Evolutionary conservation across 2,329 filamentous ascomycete species (phyloP), one percentile per base, ranked within the genome.

Genomic region (Didymella segeticola): DNA sequence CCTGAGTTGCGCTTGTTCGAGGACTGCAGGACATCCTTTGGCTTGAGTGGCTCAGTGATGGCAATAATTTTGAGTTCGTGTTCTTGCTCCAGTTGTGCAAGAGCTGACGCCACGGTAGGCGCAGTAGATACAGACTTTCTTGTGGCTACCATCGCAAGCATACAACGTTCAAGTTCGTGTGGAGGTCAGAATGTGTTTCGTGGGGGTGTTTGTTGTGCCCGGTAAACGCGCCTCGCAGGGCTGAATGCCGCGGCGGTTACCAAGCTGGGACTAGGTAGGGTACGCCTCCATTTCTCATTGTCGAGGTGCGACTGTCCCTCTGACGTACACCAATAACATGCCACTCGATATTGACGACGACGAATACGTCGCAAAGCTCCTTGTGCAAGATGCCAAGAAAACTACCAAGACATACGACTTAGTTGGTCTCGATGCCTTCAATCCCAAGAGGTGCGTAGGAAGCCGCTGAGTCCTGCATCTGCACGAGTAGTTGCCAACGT

Each of bases 301-400:
- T 57, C 45, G 36, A 30, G 46, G 17, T 48, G 37, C n/a, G 30
- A 42, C 42, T 30, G 37, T 39, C 36, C 33, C 17, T 29, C 43
- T n/a, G 30, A 33, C 15, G 10, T n/a, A 31, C 47, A 52, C 11
- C 23, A 36, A 30, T 29, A 53, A 23, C 30, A 72, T 73, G 69
- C 47, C 65, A 3, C 48, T 30, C n/a, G 47, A 60, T 27, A 26
- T 69, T 14, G 46, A 69, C 39, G 87, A 86, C 17, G 90, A 96
- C 70, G 89, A 91, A 45, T 91, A 92, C 67, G 86, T 96, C 58
- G 91, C 91, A 14, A 83, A 83, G 41, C 79, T 96, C n/a, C 81
- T 98, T 29, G 85, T 87, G 43, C 85, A 89, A 62, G 93, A 97
- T 74, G 93, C 93, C 11, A 86, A 83, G 54, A 85, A 89, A 53